Evolutionary conservation across 2,329 filamentous ascomycete species (phyloP), one percentile per base, ranked within the genome.

Genomic region (Fusarium oxysporum): DNA sequence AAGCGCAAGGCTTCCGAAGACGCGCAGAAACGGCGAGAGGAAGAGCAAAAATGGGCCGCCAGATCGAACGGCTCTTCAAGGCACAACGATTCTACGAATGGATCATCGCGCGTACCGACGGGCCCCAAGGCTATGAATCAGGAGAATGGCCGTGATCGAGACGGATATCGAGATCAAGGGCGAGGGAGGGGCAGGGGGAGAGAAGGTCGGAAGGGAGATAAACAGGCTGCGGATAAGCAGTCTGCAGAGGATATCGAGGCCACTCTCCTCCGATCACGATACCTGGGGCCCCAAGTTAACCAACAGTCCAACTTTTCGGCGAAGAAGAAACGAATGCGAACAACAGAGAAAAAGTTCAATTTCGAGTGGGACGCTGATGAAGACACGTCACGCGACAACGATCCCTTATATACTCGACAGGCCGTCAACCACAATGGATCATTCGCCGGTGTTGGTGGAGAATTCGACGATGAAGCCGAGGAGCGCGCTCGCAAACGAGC

Each of bases 341-440:
- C 95, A 3, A 96, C 94, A 2, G 96, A 97, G 79, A 94, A 95
- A 83, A 98, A 99, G 81, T 99, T 99, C 86, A 99, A 98, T 78
- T 99, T 99, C 78, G 96, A 97, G 77, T 99, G 96, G 96, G 97
- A 97, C 76, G 89, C 91, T 2, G 93, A 97, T 69, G 96, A 99
- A 80, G 96, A 99, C 81, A 99, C 96, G 1, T 81, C 80, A 10
- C 77, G 80, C 61, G 76, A 80, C 37, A 92, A 95, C 79, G 95
- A 97, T 76, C 93, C 93, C 2, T 87, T 96, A 43, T 97, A 97
- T 80, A 72, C 78, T 25, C 76, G 76, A 41, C 80, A 81, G 62
- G 75, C 63, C 32, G 65, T 75, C 59, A 78, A 81, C 75, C 73
- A 79, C 30, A 81, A 78, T 25, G 78, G 75, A 51, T 81, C 82